Percentiles rank a stretch among this genome's conserved stretches.
Evolutionary conservation across 192 early-diverging fungal species (phyloP).

Genomic region (Globomyces pollinis-pini): DNA sequence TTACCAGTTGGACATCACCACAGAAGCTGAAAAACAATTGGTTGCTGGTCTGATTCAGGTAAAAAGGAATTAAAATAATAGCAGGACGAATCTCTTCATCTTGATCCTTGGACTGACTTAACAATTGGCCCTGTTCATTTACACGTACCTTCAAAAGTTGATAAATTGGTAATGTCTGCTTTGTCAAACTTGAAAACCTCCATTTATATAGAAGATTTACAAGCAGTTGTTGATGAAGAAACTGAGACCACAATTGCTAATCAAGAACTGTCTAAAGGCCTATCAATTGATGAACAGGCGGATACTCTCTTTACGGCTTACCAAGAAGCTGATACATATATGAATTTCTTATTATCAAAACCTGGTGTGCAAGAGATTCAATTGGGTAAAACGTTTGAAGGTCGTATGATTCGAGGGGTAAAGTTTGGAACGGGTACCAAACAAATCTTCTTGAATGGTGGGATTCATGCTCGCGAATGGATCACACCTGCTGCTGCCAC

Average conservation of each 20-base stretch:
- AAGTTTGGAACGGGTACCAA: slow-evolving; percentile 23
- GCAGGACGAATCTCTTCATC: neutral
- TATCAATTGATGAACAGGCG: neutral
- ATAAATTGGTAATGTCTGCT: neutral
- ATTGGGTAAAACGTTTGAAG: slow-evolving; percentile 25
- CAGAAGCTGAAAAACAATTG: slow-evolving; percentile 20
- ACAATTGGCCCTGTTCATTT: slow-evolving; percentile 22
- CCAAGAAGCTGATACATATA: slow-evolving; percentile 20
- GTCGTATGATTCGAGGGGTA: slow-evolving; percentile 16
- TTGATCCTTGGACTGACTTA: slow-evolving; percentile 2
- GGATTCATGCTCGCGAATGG: slow-evolving; percentile 60
- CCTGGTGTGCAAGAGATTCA: slow-evolving; percentile 13
- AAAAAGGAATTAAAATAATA: too few species aligned
- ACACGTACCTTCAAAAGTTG: slow-evolving; percentile 14
- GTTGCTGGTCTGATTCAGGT: too few species aligned
- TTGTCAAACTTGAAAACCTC: slow-evolving; percentile 10
- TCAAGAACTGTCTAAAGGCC: neutral
- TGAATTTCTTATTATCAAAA: slow-evolving; percentile 14
- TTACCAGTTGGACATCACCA: slow-evolving; percentile 24
- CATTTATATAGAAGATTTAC: slow-evolving; percentile 35
- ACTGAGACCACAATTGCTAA: slow-evolving; percentile 11
- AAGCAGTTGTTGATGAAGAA: slow-evolving; percentile 38
- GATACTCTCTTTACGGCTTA: slow-evolving; percentile 23
- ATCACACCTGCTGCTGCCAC: slow-evolving; percentile 37
- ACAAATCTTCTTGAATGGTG: slow-evolving; percentile 31